Conservation (phyloP, 805 yeast species). For the Cyberlindnera maclurae region DNA sequence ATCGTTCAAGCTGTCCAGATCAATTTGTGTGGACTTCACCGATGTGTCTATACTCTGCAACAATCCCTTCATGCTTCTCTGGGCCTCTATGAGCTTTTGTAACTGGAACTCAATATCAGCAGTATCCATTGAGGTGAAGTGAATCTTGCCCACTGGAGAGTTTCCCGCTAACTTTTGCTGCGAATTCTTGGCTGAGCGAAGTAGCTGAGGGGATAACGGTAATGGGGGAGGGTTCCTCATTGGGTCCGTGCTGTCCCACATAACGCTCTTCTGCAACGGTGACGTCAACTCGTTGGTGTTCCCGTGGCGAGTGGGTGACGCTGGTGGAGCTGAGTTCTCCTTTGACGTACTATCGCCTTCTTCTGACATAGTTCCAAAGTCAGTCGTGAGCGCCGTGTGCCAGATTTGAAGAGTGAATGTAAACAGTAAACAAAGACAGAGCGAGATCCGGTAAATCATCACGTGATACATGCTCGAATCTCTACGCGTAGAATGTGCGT, state of each 20-base stretch:
- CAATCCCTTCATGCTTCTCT: slow-evolving; percentile 25
- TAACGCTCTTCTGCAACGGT: slow-evolving; percentile 10
- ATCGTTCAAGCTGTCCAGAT: slow-evolving; percentile 21
- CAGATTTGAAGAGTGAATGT: neutral
- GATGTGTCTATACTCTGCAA: slow-evolving; percentile 21
- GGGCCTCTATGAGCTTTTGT: slow-evolving; percentile 23
- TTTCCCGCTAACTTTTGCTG: slow-evolving; percentile 9
- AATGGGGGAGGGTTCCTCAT: slow-evolving; percentile 34
- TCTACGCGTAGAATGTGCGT: slow-evolving; percentile 11
- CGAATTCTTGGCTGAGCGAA: slow-evolving; percentile 17
- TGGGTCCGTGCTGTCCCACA: slow-evolving; percentile 37
- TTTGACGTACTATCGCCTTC: slow-evolving; percentile 4
- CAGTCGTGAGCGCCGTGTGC: neutral
- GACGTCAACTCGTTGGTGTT: slow-evolving; percentile 10
- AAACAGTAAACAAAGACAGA: slow-evolving; percentile 12
- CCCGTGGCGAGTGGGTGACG: slow-evolving; percentile 10
- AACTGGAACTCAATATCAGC: slow-evolving; percentile 22
- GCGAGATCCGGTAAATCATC: neutral
- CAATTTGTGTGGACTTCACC: slow-evolving; percentile 24
- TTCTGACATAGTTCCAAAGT: neutral
- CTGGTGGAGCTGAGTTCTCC: slow-evolving; percentile 13
- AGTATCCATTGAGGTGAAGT: slow-evolving; percentile 13
- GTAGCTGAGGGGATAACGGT: slow-evolving; percentile 34
- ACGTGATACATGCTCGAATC: slow-evolving; percentile 1
- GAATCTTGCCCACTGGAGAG: slow-evolving; percentile 20